Evolutionary conservation across 2,329 filamentous ascomycete genomes (phyloP).

Genomic region (Xylariomycetidae sp.): DNA sequence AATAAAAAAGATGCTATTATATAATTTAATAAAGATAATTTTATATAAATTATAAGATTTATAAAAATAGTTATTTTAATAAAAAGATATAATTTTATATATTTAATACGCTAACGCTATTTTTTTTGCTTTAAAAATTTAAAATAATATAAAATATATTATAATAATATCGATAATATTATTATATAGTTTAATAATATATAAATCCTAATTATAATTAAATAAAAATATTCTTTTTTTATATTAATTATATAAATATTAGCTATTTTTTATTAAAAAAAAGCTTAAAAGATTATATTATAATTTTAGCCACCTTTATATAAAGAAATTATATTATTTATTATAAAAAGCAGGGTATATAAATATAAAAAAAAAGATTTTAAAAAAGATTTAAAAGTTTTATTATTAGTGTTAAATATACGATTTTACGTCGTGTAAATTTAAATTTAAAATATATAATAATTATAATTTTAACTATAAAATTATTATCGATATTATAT

Average conservation of each 20-base stretch:
- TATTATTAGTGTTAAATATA: not conserved
- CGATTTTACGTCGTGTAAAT: not conserved
- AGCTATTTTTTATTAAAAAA: not conserved
- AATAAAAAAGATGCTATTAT: not conserved
- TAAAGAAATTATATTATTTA: not conserved
- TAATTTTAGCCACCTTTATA: not conserved
- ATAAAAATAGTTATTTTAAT: not conserved
- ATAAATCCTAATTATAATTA: not conserved
- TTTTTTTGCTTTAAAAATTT: too few relatives aligned
- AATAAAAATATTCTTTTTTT: slow-evolving; percentile 1
- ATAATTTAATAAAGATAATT: not conserved
- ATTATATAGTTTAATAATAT: not conserved
- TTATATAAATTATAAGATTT: not conserved
- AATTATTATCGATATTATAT: slow-evolving; percentile 1
- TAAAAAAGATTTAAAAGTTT: slow-evolving; percentile 1
- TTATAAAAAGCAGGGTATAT: not conserved
- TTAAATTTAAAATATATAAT: not conserved
- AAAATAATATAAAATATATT: not conserved
- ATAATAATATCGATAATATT: not conserved
- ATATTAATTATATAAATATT: not conserved
- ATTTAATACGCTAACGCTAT: too few relatives aligned
- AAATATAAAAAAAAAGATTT: not conserved
- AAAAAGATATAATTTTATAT: not conserved
- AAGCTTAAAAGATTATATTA: not conserved
- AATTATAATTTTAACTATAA: slow-evolving; percentile 3